phyloP scores from a whole-genome alignment of 805 yeast species.

The Wickerhamiella lipophila region DNA sequence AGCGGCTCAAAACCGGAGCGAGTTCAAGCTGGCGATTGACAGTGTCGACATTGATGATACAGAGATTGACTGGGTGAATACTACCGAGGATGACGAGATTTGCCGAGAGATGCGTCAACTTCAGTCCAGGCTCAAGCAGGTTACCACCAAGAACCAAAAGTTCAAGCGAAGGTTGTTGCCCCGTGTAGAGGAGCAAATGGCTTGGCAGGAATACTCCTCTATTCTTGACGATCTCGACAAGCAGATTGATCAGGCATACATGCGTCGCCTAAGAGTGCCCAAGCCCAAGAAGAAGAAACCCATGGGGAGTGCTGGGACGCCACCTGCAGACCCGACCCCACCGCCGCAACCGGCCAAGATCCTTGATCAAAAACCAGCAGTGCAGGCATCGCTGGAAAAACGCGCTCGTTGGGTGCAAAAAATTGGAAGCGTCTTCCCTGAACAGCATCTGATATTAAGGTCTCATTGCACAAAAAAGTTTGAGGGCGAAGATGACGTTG shows the following conservation, averaged over 20 bases:
- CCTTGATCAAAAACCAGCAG: conserved; percentile 63
- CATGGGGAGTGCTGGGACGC: background rate
- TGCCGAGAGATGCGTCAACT: conserved; percentile 67
- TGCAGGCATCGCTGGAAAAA: conserved; percentile 70
- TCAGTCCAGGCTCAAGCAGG: conserved; percentile 53
- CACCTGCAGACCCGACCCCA: conserved; percentile 5
- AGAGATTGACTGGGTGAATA: conserved; percentile 60
- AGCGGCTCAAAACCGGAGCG: conserved; percentile 24
- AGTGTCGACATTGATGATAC: conserved; percentile 19
- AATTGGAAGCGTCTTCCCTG: conserved; percentile 73
- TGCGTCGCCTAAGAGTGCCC: conserved; percentile 66
- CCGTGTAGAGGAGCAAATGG: conserved; percentile 70
- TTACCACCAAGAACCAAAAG: conserved; percentile 49
- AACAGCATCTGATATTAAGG: conserved; percentile 57
- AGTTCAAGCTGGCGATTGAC: conserved; percentile 22
- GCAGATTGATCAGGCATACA: conserved; percentile 89
- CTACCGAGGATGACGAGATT: conserved; percentile 87
- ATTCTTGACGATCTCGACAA: conserved; percentile 89
- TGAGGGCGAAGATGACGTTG: conserved; percentile 34
- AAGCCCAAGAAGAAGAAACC: conserved; percentile 38
- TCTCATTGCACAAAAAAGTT: conserved; percentile 57
- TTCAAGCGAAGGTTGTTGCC: conserved; percentile 58
- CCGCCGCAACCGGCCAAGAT: conserved; percentile 21
- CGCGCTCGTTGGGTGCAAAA: conserved; percentile 77
- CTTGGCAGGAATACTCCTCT: conserved; percentile 87